Evolutionary conservation across 2,329 filamentous ascomycete genomes (phyloP).

Genomic region (Aspergillus tanneri): DNA sequence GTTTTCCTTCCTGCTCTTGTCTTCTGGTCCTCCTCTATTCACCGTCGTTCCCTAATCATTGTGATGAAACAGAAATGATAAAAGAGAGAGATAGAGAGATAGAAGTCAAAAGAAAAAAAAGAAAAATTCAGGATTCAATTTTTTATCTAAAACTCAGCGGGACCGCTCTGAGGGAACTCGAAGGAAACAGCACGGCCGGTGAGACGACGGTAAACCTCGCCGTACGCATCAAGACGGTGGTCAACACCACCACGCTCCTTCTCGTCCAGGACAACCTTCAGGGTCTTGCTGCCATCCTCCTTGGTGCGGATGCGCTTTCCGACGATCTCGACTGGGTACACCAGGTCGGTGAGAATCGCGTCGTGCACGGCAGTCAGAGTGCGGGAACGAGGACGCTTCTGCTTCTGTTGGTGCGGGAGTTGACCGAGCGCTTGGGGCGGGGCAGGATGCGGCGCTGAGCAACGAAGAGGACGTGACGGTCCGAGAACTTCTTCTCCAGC

Average conservation of each 20-base stretch:
- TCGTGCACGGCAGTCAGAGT: slow-evolving; percentile 99
- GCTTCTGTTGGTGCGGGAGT: slow-evolving; percentile 94
- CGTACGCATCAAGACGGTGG: slow-evolving; percentile 99
- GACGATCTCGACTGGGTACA: slow-evolving; percentile 99
- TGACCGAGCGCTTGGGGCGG: slow-evolving; percentile 96
- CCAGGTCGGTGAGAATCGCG: slow-evolving; percentile 94
- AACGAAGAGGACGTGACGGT: slow-evolving; percentile 99
- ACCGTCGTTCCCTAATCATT: neutral
- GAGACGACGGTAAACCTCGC: slow-evolving; percentile 97
- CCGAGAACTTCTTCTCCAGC: slow-evolving; percentile 99
- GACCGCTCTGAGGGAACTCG: slow-evolving; percentile 89
- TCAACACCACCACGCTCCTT: slow-evolving; percentile 99
- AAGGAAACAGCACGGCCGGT: slow-evolving; percentile 96
- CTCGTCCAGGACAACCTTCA: slow-evolving; percentile 99
- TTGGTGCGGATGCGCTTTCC: slow-evolving; percentile 98
- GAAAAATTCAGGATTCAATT: slow-evolving; percentile 2
- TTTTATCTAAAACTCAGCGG: slow-evolving; percentile 80
- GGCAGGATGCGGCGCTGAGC: slow-evolving; percentile 98
- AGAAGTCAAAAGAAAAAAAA: slow-evolving; percentile 3
- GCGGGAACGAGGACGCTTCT: slow-evolving; percentile 97
- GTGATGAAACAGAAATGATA: slow-evolving; percentile 19
- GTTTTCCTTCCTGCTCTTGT: no score
- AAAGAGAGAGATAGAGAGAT: slow-evolving; percentile 21
- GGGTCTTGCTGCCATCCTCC: slow-evolving; percentile 96
- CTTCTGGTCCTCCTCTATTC: no score